Conservation (phyloP, 495 filamentous ascomycete genomes). For the Penicillium manginii region DNA sequence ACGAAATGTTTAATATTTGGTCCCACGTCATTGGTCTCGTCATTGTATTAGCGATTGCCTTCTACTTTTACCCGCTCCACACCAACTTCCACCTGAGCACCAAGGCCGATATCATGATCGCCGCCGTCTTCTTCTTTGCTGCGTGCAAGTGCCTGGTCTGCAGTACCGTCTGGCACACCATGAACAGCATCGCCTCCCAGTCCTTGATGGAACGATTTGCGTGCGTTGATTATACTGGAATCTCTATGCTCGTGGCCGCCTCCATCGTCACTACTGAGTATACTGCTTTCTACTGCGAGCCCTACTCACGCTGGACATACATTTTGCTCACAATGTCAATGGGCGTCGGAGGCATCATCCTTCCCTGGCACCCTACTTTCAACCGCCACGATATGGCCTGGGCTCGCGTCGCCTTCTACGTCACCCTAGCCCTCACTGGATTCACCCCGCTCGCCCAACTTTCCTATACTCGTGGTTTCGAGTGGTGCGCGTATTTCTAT, state of each 20-base stretch:
- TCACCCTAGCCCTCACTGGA: slow-evolving; percentile 84
- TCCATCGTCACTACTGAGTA: slow-evolving; percentile 99
- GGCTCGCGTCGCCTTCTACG: slow-evolving; percentile 89
- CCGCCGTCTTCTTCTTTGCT: slow-evolving; percentile 95
- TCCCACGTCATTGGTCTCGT: slow-evolving; percentile 87
- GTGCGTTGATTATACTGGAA: slow-evolving; percentile 98
- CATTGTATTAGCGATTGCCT: slow-evolving; percentile 84
- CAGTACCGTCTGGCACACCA: slow-evolving; percentile 96
- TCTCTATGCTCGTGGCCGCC: slow-evolving; percentile 92
- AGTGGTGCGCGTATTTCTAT: slow-evolving; percentile 83
- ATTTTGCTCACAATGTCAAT: slow-evolving; percentile 80
- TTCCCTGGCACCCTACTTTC: slow-evolving; percentile 96
- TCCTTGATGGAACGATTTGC: slow-evolving; percentile 91
- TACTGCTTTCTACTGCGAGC: slow-evolving; percentile 98
- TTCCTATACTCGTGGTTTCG: slow-evolving; percentile 70
- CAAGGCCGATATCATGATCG: slow-evolving; percentile 83
- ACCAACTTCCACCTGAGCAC: slow-evolving; percentile 85
- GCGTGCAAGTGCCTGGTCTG: slow-evolving; percentile 95
- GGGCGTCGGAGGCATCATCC: slow-evolving; percentile 83
- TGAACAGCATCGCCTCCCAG: slow-evolving; percentile 92
- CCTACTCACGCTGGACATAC: slow-evolving; percentile 82
- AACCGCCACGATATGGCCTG: slow-evolving; percentile 92
- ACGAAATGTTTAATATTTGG: slow-evolving; percentile 98
- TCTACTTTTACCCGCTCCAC: slow-evolving; percentile 92
- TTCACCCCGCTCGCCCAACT: slow-evolving; percentile 89